Percentiles rank a stretch among this genome's conserved stretches.
Evolutionary conservation across 371 early-diverging fungal genomes (phyloP).

Genomic region (Mycotypha africana): DNA sequence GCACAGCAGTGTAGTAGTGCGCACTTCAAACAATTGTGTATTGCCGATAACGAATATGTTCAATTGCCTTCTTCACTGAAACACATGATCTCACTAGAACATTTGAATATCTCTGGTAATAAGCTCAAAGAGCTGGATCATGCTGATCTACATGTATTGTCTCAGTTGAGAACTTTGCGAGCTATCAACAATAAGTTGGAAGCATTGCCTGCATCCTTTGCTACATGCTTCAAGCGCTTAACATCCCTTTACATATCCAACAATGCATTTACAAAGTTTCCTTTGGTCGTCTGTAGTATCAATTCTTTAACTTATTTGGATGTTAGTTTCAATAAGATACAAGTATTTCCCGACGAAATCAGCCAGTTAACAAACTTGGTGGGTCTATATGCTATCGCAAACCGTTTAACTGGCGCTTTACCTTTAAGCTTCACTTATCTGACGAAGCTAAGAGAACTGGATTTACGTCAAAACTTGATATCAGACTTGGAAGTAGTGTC

Average conservation of each 20-base stretch:
- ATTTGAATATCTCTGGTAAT: constrained; percentile 78
- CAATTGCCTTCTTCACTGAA: constrained; percentile 60
- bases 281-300: constrained; percentile 42
- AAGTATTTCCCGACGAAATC: constrained; percentile 68
- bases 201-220: constrained; percentile 57
- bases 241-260: constrained; percentile 71
- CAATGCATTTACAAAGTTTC: constrained; percentile 65
- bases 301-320: constrained; percentile 64
- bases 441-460: constrained; percentile 60
- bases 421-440: constrained; percentile 57
- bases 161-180: constrained; percentile 55
- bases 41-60: constrained; percentile 64
- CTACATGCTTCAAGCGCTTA: constrained; percentile 49
- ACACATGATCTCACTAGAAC: constrained; percentile 51
- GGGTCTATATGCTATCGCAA: constrained; percentile 66
- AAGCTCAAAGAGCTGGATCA: constrained; percentile 59
- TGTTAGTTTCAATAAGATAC: constrained; percentile 79
- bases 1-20: constrained; percentile 62
- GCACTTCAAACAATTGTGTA: constrained; percentile 62
- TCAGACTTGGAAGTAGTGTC: constrained; percentile 58
- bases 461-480: constrained; percentile 71
- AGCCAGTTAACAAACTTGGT: constrained; percentile 56
- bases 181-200: constrained; percentile 75
- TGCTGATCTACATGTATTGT: constrained; percentile 59
- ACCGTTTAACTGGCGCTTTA: constrained; percentile 62